Evolutionary conservation across 2,329 filamentous ascomycete species (phyloP), one percentile per base, ranked within the genome.

Genomic region (Curvularia hawaiiensis): DNA sequence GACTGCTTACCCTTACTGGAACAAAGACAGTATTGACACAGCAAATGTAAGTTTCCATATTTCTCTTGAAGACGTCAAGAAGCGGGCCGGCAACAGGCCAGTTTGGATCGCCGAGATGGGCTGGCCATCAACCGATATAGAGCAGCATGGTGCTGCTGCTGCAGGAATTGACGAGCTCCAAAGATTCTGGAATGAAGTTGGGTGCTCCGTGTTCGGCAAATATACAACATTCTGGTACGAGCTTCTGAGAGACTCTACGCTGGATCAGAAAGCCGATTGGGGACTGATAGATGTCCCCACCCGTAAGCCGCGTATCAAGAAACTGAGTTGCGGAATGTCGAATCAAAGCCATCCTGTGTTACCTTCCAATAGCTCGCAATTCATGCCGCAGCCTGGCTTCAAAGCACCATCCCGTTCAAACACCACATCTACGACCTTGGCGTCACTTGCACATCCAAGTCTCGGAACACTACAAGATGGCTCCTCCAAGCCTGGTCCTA

Each of bases 21-120:
- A 65, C 33, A 61, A 60, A 14, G 58, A 70, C 10, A 46, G 61
- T 16, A 68, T 67, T 38, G 79, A 79, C 1, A 55, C 66, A 12
- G 63, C 61, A 7, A 83, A 85, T 66, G 64, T 72, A 10, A 69
- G 66, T 44, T 75, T 74, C 50, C 57, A 59, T 20, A 47, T 56
- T 6, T 61, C 61, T 3, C 51, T 75, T 8, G 56, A 62, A 18
- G 53, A 62, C 2, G 66, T 70, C 2, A 55, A 70, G 31, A 52
- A 60, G 43, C 60, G 62, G 14, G 66, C 70, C 24, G 63, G 63
- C 10, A 57, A 63, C 16, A 68, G 49, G 14, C 61, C 63, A 1
- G 63, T 77, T 5, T 77, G 74, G 73, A 72, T 77, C 44, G 68
- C 71, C 9, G 74, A 77, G 50, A 69, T 70, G 26, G 72, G 71